Base-by-base conservation (phyloP, 495 filamentous ascomycete genomes). In the Pyrenopolyporus hunteri region DNA sequence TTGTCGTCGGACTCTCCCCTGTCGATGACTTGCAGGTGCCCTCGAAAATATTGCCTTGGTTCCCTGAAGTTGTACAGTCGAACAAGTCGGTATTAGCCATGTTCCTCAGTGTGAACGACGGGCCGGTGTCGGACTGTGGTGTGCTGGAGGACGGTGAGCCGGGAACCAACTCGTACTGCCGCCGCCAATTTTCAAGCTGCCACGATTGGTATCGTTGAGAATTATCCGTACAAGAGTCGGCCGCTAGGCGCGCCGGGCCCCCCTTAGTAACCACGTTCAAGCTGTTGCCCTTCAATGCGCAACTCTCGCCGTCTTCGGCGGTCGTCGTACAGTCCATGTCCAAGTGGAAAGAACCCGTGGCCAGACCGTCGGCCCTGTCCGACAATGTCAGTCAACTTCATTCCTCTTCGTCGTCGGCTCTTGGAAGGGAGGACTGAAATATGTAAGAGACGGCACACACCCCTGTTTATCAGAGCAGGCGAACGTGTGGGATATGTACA, bases 401-500 rank as follows among this genome's bases (percentile, higher is more conserved):
- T 23, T 36, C 32, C n/a, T 20, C 33, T 19, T 25, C 19, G 3
- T 44, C 1, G 8, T 35, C 35, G 7, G 32, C 8, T 33, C 26
- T 25, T 43, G 3, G 33, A 10, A 10, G 9, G 9, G 19, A 25
- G 17, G 14, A 56, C 22, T 14, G 13, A 9, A 16, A 14, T 32
- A 31, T 33, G 19, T 19, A 13, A 3, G 17, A 14, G 16, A 3
- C 9, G 25, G 13, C 20, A 58, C 74, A 47, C 43, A 77, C 75
- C 75, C 75, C 17, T 64, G 19, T 14, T 52, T 53, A 32, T 76
- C 71, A 1, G 73, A 76, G 42, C 75, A 77, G 2, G 59, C 40
- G 51, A 73, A 77, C 1, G 71, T 75, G 44, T 77, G 75, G 0
- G 72, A 66, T 32, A 77, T 43, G 19, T 76, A 73, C 43, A 76